Base-by-base conservation (phyloP, 2,329 filamentous ascomycete species). In the Drechslerella stenobrocha region DNA sequence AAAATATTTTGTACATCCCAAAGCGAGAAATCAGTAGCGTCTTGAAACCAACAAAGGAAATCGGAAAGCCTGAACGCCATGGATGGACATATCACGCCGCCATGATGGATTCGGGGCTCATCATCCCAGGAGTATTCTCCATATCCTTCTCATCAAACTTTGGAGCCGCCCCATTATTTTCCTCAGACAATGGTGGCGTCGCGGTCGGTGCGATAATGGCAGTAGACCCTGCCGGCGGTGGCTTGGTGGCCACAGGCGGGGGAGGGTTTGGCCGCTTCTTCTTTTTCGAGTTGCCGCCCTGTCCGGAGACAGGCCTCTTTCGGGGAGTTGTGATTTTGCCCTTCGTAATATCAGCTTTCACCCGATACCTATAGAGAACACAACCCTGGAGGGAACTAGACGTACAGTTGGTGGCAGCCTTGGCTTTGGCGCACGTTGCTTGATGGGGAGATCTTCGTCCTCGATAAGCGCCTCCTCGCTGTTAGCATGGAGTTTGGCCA, bases 371-470 rank as follows among this genome's bases (percentile, higher is more conserved):
- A 82, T 22, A 84, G 81, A 28, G 83, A 80, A 30, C 5, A 5
- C 28, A 30, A 11, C 5, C 5, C 11, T n/a, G 84, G 83, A n/a
- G 83, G n/a, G 20, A 22, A 46, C 5, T 30, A 24, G 2, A 55
- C 63, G 18, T 67, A 67, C 63, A 18, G 80, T 22, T 79, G 89
- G 78, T 79, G 87, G 79, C 44, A 84, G 76, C 52, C 82, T 77
- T 20, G 81, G 81, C 73, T 83, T 83, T 24, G 82, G 81, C 72
- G 83, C 83, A 34, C 90, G 83, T 78, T 98, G 93, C 78, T 98
- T 98, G 57, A 87, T 84, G 13, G 95, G 93, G 22, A 98, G 80
- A 72, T 98, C 92, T 74, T 97, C 89, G 77, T 98, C 93, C 79
- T 98, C 93, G 52, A 95, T 80, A 71, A 98, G 81, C 42, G 90